Evolutionary conservation across 164 flowering plant genomes (phyloP), one percentile per base, ranked within the genome.

Genomic region (Stephania cephalantha): DNA sequence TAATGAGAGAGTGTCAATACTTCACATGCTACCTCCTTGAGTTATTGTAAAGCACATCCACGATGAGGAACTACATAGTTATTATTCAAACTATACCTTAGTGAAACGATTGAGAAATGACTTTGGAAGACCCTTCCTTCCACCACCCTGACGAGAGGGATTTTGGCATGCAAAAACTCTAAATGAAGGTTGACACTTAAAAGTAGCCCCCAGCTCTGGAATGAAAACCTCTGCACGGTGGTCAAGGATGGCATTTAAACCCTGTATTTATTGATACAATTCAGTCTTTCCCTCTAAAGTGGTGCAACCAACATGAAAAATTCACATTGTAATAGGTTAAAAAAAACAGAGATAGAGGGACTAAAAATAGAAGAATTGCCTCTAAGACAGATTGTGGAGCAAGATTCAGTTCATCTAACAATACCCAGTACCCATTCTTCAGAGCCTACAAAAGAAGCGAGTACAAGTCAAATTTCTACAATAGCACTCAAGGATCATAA

Each of bases 381-480:
- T 96, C 99, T 70, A 96, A 81, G 31, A 96, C 99, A 79, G 99
- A 91, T 79, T 96, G 99, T 35, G 98, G 97, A 77, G 99, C 98
- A 76, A 94, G 92, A 86, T 96, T 96, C 71, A 96, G 93, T 83
- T 96, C 99, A 87, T 96, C 99, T 69, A 96, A 82, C 83, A 94
- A 75, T 77, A 96, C 97, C 99, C 99, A 96, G 76, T 83, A 84
- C 61, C 99, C 99, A 63, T 87, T 80, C 81, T 88, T 96, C 15
- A 96, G 64, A 79, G 99, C 99, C 98, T 94, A 85, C 72, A 80
- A 73, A 55, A 48, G 5, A 63, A 78, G 68, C 18, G 15, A 78
- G 53, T 30, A 35, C 13, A 67, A 48, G 46, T 17, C 69, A 17
- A 65, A 17, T 22, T 1, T 18, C 25, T 29, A 58, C 30, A 68